phyloP scores from a whole-genome alignment of 495 filamentous ascomycete genomes.

The Aspergillus heteromorphus region DNA sequence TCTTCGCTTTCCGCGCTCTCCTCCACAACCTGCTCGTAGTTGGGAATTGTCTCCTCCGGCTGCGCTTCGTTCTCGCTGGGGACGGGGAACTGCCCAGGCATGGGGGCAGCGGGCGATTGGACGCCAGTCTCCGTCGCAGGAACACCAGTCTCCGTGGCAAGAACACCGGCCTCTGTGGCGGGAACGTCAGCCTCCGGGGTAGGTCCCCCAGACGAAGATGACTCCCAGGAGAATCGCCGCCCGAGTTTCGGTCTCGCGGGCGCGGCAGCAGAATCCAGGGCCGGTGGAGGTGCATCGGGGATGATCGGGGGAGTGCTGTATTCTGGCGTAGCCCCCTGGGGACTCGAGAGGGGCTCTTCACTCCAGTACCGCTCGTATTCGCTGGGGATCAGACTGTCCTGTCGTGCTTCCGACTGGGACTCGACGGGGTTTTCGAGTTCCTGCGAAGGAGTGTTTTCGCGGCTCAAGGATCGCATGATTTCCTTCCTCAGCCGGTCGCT shows the following conservation, averaged over 20 bases:
- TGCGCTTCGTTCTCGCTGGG: constrained; percentile 3
- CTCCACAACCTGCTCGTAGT: neutral
- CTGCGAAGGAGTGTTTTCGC: constrained; percentile 35
- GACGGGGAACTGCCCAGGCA: constrained; percentile 18
- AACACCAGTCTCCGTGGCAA: no score
- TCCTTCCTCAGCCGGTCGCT: constrained; percentile 74
- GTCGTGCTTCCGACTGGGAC: constrained; percentile 19
- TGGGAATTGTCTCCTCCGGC: constrained; percentile 4
- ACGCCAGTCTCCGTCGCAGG: constrained; percentile 7
- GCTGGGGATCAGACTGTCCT: constrained; percentile 42
- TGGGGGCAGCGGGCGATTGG: constrained; percentile 5
- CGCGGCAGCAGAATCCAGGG: constrained; percentile 7
- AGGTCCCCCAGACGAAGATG: constrained; percentile 20
- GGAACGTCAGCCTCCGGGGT: constrained; percentile 3
- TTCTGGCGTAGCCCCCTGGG: constrained; percentile 13
- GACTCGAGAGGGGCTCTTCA: constrained; percentile 17
- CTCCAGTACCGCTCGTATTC: constrained; percentile 61
- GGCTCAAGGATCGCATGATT: constrained; percentile 71
- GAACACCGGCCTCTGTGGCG: no score
- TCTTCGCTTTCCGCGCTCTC: neutral
- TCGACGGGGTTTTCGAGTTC: constrained; percentile 20
- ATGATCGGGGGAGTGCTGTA: constrained; percentile 14
- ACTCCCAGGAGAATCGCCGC: constrained; percentile 42
- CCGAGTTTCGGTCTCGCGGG: constrained; percentile 22
- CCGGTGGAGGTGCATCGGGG: constrained; percentile 14